Conservation (phyloP, 352 stramenopile species). For the Pythium guiyangense region DNA sequence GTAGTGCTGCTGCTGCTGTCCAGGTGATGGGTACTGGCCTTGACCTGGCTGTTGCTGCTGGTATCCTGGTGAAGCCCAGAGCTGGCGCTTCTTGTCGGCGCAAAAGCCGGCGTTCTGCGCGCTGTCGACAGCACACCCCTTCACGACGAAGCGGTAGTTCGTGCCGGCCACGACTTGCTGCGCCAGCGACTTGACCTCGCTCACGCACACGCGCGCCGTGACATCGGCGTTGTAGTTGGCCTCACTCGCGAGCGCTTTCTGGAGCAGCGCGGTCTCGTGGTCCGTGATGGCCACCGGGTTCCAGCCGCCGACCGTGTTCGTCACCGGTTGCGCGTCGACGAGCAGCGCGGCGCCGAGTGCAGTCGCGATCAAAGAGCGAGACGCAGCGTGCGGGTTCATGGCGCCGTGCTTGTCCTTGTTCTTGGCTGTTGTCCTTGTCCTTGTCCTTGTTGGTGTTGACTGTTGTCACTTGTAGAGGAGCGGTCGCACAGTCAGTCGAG, state of each 20-base stretch:
- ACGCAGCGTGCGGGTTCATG: neutral
- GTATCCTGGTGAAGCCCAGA: neutral
- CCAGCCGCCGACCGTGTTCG: neutral
- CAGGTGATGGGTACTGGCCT: neutral
- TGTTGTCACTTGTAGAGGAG: neutral
- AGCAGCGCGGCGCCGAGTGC: too few species aligned
- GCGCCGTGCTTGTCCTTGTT: neutral
- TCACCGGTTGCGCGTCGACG: neutral
- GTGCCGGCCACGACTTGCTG: constrained; percentile 61
- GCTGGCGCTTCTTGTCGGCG: constrained; percentile 1
- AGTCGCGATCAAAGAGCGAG: neutral
- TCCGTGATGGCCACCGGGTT: neutral
- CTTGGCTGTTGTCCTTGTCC: too few species aligned
- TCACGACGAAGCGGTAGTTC: constrained; percentile 72
- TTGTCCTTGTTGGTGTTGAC: too few species aligned
- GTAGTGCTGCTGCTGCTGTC: neutral
- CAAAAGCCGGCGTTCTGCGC: constrained; percentile 45
- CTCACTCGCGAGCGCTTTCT: constrained; percentile 19
- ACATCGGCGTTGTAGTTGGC: constrained; percentile 23
- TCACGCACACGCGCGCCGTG: constrained; percentile 32
- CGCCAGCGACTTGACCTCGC: constrained; percentile 26
- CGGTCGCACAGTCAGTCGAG: neutral
- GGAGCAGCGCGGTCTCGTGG: constrained; percentile 13
- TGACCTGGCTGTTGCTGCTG: neutral
- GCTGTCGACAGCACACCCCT: too few species aligned